Percentiles rank a stretch among this genome's conserved stretches.
These are phyloP conservation scores for Lepidopterella palustris DNA, from an alignment of 495 filamentous ascomycete genomes.

Conservation along the genomic window DNA sequence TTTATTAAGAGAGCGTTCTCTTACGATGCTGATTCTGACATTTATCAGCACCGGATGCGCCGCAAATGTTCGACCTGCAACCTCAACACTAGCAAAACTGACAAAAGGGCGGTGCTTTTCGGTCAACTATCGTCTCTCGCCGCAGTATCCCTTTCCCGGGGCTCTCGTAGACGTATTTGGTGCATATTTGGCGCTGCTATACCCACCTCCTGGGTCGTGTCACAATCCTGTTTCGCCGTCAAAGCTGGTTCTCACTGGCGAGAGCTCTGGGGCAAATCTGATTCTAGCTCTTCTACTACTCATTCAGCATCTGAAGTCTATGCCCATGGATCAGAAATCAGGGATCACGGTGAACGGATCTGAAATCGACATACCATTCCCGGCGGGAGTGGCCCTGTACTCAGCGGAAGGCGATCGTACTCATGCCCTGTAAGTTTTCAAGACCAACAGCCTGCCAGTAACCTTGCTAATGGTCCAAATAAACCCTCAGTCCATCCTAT, in stretches of 20 bases:
- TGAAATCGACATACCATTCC: neutral
- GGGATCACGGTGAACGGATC: constrained; percentile 7
- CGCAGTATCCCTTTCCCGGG: constrained; percentile 12
- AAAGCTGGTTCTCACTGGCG: constrained; percentile 9
- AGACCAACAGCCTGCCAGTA: neutral
- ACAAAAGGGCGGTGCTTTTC: constrained; percentile 13
- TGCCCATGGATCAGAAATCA: neutral
- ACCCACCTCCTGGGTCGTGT: constrained; percentile 1
- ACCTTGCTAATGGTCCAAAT: neutral
- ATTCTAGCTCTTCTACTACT: neutral
- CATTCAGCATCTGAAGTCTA: neutral
- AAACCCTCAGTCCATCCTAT: neutral
- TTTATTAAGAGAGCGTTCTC: neutral
- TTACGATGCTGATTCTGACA: too few species aligned
- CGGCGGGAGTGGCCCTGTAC: neutral
- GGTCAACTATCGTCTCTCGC: constrained; percentile 8
- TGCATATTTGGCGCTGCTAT: constrained; percentile 15
- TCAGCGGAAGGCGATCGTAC: neutral
- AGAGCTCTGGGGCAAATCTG: constrained; percentile 7
- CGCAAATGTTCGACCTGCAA: neutral
- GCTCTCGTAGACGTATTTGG: constrained; percentile 6
- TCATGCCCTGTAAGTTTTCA: neutral
- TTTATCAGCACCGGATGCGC: constrained; percentile 16
- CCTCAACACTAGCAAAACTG: neutral
- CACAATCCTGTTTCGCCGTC: neutral